A percentile compares a stretch with the other conserved stretches of the same genome.
Evolutionary conservation across 2,329 filamentous ascomycete genomes (phyloP).

Genomic region (Botrytis byssoidea): DNA sequence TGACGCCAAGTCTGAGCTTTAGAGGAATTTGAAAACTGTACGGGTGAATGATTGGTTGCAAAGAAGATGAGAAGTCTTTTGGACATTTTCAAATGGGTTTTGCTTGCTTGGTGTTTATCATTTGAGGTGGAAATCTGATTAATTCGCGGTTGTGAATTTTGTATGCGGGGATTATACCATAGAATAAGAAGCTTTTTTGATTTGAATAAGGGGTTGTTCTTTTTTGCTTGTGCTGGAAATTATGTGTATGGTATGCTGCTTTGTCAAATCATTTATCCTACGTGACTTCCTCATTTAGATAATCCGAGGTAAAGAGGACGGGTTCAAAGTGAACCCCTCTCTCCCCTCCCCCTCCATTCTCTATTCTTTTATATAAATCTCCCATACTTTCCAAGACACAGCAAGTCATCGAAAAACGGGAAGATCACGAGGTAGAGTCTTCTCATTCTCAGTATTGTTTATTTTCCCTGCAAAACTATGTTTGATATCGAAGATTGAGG

Average conservation of each 20-base stretch:
- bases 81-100: not conserved
- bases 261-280: not conserved
- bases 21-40: not conserved
- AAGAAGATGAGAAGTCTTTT: not conserved
- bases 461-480: too few species aligned
- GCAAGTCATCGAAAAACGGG: not conserved
- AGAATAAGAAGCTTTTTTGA: not conserved
- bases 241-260: not conserved
- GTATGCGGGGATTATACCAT: not conserved
- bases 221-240: not conserved
- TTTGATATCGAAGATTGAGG: too few species aligned
- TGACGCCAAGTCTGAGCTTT: conserved; percentile 26
- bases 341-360: not conserved
- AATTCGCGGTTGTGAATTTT: not conserved
- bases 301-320: not conserved
- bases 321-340: not conserved
- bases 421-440: not conserved
- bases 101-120: not conserved
- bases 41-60: not conserved
- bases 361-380: not conserved
- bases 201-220: not conserved
- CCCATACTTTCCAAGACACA: not conserved
- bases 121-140: not conserved
- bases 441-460: too few species aligned
- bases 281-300: too few species aligned